Evolutionary conservation across 2,329 filamentous ascomycete species (phyloP), one percentile per base, ranked within the genome.

Genomic region (Phaeosphaeriaceae sp.): DNA sequence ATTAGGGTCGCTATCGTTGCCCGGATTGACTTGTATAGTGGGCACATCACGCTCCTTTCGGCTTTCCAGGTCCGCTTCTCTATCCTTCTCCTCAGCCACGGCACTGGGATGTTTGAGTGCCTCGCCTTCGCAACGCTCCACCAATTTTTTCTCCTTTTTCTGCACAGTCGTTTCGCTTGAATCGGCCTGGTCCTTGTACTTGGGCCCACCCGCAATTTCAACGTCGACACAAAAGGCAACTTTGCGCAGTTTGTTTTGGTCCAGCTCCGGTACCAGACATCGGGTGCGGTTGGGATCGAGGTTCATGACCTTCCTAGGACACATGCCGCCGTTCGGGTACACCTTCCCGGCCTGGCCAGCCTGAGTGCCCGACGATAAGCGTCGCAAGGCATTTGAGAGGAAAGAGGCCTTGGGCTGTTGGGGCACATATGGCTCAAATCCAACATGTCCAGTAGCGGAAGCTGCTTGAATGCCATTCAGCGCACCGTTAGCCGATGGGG

Each of bases 161-260:
- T 82, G 83, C 48, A 83, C 82, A 35, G 76, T 75, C n/a, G 73
- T 66, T 46, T 77, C 55, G 68, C 76, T 46, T 64, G 64, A 42
- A 6, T 82, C 81, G 13, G 79, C 79, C 3, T 94, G 89, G 12
- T 79, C 75, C 38, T 70, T 76, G 61, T 95, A 94, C 61, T 85
- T 87, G 18, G 92, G 90, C 67, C 90, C 86, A 0, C 92, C 90
- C 3, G 93, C 93, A 66, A 99, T 96, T 72, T 99, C 94, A 4
- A 99, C 92, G 67, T 99, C 94, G 2, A 99, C 94, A 62, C 90
- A 96, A 67, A 99, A 99, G 0, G 93, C 89, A 0, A 99, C 94
- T 44, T 92, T 85, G 45, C 91, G 84, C 51, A 99, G 74, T 70
- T 94, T 96, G 40, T 85, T 84, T 64, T 87, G 85, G 58, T 92